phyloP scores from a whole-genome alignment of 805 yeast species.

The baker's yeast (Saccharomyces cerevisiae) region DNA sequence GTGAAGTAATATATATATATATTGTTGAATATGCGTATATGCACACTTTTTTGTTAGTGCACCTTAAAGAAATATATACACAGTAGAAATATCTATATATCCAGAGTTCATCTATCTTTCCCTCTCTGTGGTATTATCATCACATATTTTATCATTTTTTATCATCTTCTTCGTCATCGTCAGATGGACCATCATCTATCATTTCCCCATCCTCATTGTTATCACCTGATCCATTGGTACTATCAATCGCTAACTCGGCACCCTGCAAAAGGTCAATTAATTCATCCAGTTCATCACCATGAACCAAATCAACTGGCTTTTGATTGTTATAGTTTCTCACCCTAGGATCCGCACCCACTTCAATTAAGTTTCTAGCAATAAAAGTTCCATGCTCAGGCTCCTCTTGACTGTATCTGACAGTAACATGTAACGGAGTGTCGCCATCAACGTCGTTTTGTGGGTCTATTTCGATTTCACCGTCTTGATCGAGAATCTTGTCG shows the following conservation, averaged over 20 bases:
- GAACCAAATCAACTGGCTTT: constrained; percentile 67
- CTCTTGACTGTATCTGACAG: constrained; percentile 64
- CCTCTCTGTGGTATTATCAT: not conserved
- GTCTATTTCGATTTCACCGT: constrained; percentile 79
- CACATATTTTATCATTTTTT: not conserved
- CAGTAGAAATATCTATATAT: not conserved
- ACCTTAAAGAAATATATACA: not conserved
- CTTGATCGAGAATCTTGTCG: constrained; percentile 74
- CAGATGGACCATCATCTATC: constrained; percentile 29
- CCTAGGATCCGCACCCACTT: constrained; percentile 83
- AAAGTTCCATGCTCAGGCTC: constrained; percentile 83
- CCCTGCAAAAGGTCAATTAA: constrained; percentile 61
- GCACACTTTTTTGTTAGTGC: not conserved
- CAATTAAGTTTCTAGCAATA: constrained; percentile 70
- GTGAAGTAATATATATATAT: not conserved
- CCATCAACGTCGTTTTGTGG: constrained; percentile 64
- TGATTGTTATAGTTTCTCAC: constrained; percentile 52
- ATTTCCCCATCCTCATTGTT: constrained; percentile 33
- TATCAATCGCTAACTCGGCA: constrained; percentile 66
- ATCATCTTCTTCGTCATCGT: constrained; percentile 16
- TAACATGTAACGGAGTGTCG: constrained; percentile 83
- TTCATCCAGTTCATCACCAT: constrained; percentile 44
- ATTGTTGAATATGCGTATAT: not conserved
- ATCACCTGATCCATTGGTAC: constrained; percentile 26
- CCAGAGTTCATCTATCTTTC: not conserved